phyloP scores from a whole-genome alignment of 106 monocot species.

The Phalaenopsis aphrodite region DNA sequence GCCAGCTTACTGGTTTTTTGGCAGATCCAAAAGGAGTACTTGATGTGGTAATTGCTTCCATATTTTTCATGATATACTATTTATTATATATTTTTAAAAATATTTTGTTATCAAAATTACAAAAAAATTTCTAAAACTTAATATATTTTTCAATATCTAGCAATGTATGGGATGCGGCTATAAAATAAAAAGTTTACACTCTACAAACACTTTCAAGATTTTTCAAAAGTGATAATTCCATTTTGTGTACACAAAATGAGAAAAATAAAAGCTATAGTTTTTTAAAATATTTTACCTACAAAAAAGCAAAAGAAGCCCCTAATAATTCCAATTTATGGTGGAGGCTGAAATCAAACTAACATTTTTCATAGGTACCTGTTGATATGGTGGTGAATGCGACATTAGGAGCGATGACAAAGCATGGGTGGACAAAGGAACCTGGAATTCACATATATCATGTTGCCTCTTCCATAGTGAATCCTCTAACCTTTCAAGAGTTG shows the following conservation, averaged over 20 bases:
- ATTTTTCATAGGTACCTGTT: slow-evolving; percentile 42
- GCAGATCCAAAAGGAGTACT: slow-evolving; percentile 68
- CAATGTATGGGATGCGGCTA: too few relatives aligned
- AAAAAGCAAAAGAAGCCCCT: not conserved
- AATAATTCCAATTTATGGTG: not conserved
- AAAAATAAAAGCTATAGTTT: not conserved
- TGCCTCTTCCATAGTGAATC: slow-evolving; percentile 70
- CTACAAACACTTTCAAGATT: too few relatives aligned
- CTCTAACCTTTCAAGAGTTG: slow-evolving; percentile 49
- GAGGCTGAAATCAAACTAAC: not conserved
- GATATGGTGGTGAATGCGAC: slow-evolving; percentile 94
- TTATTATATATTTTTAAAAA: not conserved
- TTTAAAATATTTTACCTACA: not conserved
- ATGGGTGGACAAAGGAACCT: slow-evolving; percentile 26
- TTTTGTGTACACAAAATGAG: not conserved
- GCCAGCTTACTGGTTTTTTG: slow-evolving; percentile 70
- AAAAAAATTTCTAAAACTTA: not conserved
- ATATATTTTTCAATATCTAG: too few relatives aligned
- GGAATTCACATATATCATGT: slow-evolving; percentile 74
- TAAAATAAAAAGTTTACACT: too few relatives aligned
- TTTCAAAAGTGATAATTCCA: not conserved
- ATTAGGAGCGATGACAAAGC: slow-evolving; percentile 78
- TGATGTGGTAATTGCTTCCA: slow-evolving; percentile 52
- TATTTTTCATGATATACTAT: too few relatives aligned
- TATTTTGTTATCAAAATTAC: not conserved